Evolutionary conservation across 768 basidiomycete genomes (phyloP).

Genomic region (Suillus cothurnatus): DNA sequence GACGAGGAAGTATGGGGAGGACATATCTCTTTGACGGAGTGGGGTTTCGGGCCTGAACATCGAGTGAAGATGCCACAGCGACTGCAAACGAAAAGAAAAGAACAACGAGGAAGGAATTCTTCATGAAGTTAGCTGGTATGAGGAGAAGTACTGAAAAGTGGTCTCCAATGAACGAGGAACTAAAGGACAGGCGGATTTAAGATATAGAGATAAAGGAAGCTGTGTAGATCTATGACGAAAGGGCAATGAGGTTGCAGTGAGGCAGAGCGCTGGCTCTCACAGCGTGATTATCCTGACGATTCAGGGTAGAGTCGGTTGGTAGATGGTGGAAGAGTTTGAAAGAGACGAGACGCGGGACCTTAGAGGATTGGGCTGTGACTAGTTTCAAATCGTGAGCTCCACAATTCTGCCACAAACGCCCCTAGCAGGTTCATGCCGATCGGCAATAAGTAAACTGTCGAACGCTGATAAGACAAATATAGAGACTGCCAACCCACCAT

Average conservation of each 20-base stretch:
- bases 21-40: slow-evolving; percentile 11
- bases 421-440: slow-evolving; percentile 1
- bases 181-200: background rate
- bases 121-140: background rate
- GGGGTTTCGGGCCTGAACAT: slow-evolving; percentile 4
- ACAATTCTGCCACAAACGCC: background rate
- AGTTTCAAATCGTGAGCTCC: background rate
- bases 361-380: background rate
- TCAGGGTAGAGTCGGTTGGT: background rate
- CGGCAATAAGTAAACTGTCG: background rate
- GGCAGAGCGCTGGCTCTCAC: background rate
- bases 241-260: background rate
- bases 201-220: background rate
- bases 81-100: slow-evolving; percentile 6
- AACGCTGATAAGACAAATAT: background rate
- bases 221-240: slow-evolving; percentile 5
- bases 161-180: background rate
- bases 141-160: background rate
- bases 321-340: background rate
- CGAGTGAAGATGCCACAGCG: background rate
- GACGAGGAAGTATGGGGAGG: slow-evolving; percentile 3
- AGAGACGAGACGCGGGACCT: background rate
- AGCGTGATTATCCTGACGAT: background rate
- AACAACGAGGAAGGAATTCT: slow-evolving; percentile 8
- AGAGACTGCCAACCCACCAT: too few species aligned